Evolutionary conservation across 1,139 yeast species (phyloP).

Genomic region (Entelexis sorbosivorans): DNA sequence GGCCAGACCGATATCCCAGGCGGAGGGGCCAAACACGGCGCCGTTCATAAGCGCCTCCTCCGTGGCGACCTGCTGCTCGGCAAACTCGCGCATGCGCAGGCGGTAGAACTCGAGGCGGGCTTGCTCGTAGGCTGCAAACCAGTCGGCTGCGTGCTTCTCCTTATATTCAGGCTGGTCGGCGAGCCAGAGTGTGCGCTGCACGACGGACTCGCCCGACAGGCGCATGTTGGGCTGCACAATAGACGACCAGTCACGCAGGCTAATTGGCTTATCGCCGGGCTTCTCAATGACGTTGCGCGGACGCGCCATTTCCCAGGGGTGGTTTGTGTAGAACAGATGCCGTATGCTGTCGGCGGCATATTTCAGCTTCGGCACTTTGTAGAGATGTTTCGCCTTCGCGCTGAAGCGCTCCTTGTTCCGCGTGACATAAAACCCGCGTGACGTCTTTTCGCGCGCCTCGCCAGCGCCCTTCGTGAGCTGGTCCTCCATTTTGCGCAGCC

Average conservation of each 20-base stretch:
- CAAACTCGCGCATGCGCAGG: conserved; percentile 73
- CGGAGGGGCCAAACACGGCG: conserved; percentile 52
- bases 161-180: conserved; percentile 32
- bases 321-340: conserved; percentile 73
- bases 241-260: conserved; percentile 62
- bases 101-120: conserved; percentile 84
- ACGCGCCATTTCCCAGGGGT: conserved; percentile 96
- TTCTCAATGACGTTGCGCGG: conserved; percentile 82
- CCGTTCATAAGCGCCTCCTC: conserved; percentile 88
- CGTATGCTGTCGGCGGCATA: conserved; percentile 79
- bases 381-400: conserved; percentile 33
- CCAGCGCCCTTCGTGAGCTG: conserved; percentile 8
- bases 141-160: conserved; percentile 32
- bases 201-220: conserved; percentile 87
- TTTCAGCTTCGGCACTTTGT: conserved; percentile 50
- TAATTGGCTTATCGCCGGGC: conserved; percentile 37
- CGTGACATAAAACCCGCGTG: conserved; percentile 19
- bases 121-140: conserved; percentile 65
- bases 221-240: conserved; percentile 63
- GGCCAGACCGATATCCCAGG: conserved; percentile 55
- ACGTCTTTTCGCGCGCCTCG: not conserved
- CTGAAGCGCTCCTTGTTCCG: conserved; percentile 18
- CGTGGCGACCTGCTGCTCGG: conserved; percentile 57
- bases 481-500: conserved; percentile 21
- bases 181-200: conserved; percentile 76